Percentiles rank a stretch among this genome's conserved stretches.
Evolutionary conservation across 495 filamentous ascomycete species (phyloP).

Genomic region (Penicillium goetzii): DNA sequence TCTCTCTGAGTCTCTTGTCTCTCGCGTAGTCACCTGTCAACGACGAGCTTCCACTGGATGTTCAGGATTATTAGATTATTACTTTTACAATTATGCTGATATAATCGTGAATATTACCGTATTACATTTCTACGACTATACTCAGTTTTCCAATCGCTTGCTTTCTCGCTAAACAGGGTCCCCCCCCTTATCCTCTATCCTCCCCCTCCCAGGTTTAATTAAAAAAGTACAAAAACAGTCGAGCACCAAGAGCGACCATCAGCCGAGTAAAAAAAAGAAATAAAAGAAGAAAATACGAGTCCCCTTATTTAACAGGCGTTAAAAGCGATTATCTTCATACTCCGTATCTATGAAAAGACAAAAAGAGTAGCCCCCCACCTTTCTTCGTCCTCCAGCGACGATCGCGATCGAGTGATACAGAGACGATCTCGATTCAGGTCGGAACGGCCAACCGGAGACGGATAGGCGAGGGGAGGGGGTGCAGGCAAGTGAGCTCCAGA

Average conservation of each 20-base stretch:
- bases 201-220: background rate
- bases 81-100: background rate
- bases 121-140: background rate
- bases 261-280: background rate
- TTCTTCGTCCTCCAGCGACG: slow-evolving; percentile 12
- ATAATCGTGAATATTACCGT: background rate
- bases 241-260: background rate
- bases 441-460: slow-evolving; percentile 21
- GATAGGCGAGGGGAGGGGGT: background rate
- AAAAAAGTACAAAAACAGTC: background rate
- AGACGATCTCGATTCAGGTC: slow-evolving; percentile 18
- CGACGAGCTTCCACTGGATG: background rate
- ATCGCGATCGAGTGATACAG: slow-evolving; percentile 23
- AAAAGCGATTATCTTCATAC: background rate
- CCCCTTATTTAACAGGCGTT: background rate
- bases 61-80: background rate
- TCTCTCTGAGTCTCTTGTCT: background rate
- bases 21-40: background rate
- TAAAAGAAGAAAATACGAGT: background rate
- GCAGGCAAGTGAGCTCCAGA: background rate
- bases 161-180: background rate
- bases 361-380: slow-evolving; percentile 1
- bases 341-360: background rate
- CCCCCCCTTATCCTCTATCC: background rate
- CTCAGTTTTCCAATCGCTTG: background rate